Conservation (phyloP, 768 basidiomycete genomes). For the Cystobasidium tubakii region DNA sequence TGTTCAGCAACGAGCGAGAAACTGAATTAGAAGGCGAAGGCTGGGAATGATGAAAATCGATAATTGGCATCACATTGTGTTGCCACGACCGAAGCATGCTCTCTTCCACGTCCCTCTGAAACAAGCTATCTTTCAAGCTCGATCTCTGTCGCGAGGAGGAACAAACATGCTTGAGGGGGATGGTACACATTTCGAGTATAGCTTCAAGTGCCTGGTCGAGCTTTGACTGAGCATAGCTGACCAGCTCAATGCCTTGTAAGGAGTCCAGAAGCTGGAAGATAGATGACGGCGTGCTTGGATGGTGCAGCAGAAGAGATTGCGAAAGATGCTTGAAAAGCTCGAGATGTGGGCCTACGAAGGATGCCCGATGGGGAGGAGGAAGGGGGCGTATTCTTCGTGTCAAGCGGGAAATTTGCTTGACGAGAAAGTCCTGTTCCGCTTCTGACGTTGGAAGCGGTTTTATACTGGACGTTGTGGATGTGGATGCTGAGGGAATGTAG, state of each 20-base stretch:
- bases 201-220: neutral
- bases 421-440: neutral
- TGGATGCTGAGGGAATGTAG: neutral
- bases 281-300: neutral
- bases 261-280: neutral
- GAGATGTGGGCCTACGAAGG: neutral
- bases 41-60: neutral
- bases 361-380: neutral
- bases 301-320: neutral
- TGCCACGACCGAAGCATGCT: neutral
- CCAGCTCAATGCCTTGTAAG: neutral
- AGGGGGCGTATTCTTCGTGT: neutral
- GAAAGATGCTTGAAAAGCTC: neutral
- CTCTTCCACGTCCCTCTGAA: neutral
- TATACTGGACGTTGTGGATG: neutral
- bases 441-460: neutral
- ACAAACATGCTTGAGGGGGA: neutral
- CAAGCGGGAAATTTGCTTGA: neutral
- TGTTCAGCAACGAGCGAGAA: neutral
- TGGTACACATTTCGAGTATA: neutral
- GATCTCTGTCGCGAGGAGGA: neutral
- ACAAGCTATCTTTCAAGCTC: neutral
- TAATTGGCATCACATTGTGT: neutral
- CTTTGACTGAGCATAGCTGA: neutral
- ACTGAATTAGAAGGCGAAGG: neutral